Evolutionary conservation across 495 filamentous ascomycete genomes (phyloP).

Genomic region (Tuber calosporum): DNA sequence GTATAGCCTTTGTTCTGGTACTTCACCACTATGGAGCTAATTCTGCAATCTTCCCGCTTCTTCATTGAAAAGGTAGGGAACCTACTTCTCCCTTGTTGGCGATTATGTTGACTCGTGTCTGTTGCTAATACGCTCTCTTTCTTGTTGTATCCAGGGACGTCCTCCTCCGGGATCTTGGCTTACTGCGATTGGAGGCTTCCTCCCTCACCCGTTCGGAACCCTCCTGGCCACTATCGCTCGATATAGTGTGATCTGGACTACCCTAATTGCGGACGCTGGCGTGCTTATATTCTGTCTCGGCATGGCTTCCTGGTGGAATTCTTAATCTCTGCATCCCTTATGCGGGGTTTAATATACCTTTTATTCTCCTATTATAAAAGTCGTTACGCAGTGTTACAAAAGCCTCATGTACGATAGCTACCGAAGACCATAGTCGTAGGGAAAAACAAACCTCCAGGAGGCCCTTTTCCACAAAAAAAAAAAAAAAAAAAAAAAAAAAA

Average conservation of each 20-base stretch:
- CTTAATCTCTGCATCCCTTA: constrained; percentile 8
- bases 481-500: background rate
- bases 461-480: background rate
- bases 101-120: background rate
- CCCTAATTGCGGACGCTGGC: constrained; percentile 48
- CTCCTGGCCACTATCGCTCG: constrained; percentile 40
- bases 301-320: constrained; percentile 47
- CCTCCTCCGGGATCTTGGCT: constrained; percentile 41
- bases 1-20: constrained; percentile 41
- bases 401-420: background rate
- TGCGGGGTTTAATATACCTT: constrained; percentile 14
- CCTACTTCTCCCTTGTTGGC: background rate
- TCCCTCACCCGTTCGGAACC: constrained; percentile 35
- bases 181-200: constrained; percentile 34
- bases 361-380: background rate
- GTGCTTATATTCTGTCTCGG: constrained; percentile 50
- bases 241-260: constrained; percentile 47
- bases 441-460: background rate
- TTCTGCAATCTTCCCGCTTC: constrained; percentile 38
- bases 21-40: constrained; percentile 40
- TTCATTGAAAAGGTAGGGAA: constrained; percentile 38
- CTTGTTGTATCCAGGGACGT: constrained; percentile 23
- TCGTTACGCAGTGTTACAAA: background rate
- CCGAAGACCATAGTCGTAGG: background rate
- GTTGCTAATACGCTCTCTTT: constrained; percentile 11